Evolutionary conservation across 1,139 yeast genomes (phyloP).

Genomic region (Blastobotrys apis): DNA sequence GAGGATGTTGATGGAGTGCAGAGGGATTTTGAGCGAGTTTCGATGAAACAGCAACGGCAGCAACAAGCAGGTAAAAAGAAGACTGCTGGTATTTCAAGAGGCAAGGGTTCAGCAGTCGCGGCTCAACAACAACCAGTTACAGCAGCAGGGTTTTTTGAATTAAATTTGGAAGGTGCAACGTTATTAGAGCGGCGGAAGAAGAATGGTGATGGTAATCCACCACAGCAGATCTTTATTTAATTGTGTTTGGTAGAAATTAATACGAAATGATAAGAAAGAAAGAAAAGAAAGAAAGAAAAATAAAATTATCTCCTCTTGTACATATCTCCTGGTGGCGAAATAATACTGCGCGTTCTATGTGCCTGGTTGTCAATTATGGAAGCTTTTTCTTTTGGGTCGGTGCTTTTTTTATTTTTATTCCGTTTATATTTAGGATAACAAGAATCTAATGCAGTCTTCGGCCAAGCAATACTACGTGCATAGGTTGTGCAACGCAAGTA

Average conservation of each 20-base stretch:
- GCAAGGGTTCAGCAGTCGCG: neutral
- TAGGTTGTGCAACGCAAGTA: too few species aligned
- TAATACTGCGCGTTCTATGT: too few species aligned
- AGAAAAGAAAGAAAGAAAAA: slow-evolving; percentile 5
- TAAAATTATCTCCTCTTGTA: neutral
- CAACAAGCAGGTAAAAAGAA: neutral
- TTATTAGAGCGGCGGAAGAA: slow-evolving; percentile 55
- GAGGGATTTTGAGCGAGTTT: slow-evolving; percentile 21
- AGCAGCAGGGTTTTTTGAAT: slow-evolving; percentile 51
- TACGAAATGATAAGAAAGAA: neutral
- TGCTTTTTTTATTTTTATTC: too few species aligned
- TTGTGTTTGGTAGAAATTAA: neutral
- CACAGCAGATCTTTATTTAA: slow-evolving; percentile 14
- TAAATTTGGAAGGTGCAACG: slow-evolving; percentile 74
- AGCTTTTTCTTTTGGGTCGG: too few species aligned
- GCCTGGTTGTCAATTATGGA: too few species aligned
- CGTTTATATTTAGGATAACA: too few species aligned
- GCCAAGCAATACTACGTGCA: too few species aligned
- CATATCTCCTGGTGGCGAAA: neutral
- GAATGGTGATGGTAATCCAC: slow-evolving; percentile 10
- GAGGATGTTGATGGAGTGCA: slow-evolving; percentile 23
- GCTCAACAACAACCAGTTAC: slow-evolving; percentile 17
- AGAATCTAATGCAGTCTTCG: too few species aligned
- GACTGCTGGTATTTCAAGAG: too few species aligned
- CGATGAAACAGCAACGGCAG: slow-evolving; percentile 21